Conservation (phyloP, 1,139 yeast species). For the Zygotorulaspora mrakii region DNA sequence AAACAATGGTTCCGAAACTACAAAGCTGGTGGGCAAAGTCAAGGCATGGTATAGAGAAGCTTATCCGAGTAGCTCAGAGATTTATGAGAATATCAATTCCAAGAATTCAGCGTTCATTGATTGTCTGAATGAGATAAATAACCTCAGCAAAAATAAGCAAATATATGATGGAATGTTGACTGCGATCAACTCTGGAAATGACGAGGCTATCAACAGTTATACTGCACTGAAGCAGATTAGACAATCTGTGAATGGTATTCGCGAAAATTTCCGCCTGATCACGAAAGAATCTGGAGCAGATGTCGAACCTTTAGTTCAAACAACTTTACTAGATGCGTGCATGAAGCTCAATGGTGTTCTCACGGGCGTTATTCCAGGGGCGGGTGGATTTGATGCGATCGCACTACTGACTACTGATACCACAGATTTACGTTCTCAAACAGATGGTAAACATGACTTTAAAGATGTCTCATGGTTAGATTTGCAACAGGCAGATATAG, state of each 20-base stretch:
- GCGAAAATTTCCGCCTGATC: constrained; percentile 54
- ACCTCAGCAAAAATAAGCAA: constrained; percentile 30
- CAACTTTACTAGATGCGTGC: constrained; percentile 63
- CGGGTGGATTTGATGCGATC: constrained; percentile 95
- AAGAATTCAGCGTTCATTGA: constrained; percentile 58
- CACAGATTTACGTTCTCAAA: constrained; percentile 40
- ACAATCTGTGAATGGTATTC: constrained; percentile 45
- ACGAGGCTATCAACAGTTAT: constrained; percentile 6
- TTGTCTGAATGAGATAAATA: constrained; percentile 44
- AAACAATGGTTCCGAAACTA: constrained; percentile 88
- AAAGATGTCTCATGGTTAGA: constrained; percentile 59
- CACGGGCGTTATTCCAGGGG: constrained; percentile 97
- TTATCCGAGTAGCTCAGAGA: constrained; percentile 46
- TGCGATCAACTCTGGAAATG: constrained; percentile 18
- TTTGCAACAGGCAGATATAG: constrained; percentile 55
- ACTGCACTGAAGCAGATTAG: constrained; percentile 33
- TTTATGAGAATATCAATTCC: constrained; percentile 54
- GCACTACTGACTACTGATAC: constrained; percentile 59
- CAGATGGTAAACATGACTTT: constrained; percentile 38
- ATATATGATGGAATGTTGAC: constrained; percentile 33
- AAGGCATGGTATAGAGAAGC: constrained; percentile 60
- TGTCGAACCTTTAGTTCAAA: constrained; percentile 82
- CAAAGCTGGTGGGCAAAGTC: constrained; percentile 77
- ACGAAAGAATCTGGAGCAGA: constrained; percentile 71
- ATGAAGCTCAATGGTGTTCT: constrained; percentile 61